Evolutionary conservation across 2,329 filamentous ascomycete genomes (phyloP).

Genomic region (Exophiala lecanii-corni): DNA sequence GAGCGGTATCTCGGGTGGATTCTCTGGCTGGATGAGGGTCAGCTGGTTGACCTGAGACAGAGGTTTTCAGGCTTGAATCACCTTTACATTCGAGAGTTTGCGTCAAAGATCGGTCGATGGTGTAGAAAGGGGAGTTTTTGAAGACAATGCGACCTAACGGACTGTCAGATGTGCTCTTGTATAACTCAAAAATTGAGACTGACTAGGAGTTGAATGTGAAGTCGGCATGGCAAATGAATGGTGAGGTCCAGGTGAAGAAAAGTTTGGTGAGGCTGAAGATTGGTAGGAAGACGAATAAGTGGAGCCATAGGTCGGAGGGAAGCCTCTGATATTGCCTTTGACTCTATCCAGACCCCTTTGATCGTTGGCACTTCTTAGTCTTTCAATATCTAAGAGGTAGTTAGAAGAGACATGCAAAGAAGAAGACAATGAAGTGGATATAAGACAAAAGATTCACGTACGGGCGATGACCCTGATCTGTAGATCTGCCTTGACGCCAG

Average conservation of each 20-base stretch:
- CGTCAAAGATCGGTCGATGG: constrained; percentile 61
- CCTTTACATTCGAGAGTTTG: constrained; percentile 66
- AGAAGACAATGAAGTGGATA: constrained; percentile 3
- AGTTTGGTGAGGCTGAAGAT: constrained; percentile 24
- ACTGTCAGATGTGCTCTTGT: constrained; percentile 14
- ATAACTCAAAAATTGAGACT: constrained; percentile 1
- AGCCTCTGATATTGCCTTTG: constrained; percentile 17
- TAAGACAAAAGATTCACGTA: constrained; percentile 44
- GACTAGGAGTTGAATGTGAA: constrained; percentile 11
- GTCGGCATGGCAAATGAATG: constrained; percentile 15
- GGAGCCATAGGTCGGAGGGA: constrained; percentile 12
- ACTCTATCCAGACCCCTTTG: constrained; percentile 16
- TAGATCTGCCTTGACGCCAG: constrained; percentile 78
- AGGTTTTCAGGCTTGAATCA: constrained; percentile 40
- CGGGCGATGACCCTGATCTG: constrained; percentile 73
- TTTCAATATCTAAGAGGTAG: constrained; percentile 23
- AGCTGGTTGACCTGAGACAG: constrained; percentile 22
- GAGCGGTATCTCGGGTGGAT: constrained; percentile 54
- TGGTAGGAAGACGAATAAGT: constrained; percentile 23
- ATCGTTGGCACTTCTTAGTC: constrained; percentile 18
- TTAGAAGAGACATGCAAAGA: constrained; percentile 6
- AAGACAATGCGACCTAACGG: constrained; percentile 48
- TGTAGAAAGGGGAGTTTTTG: constrained; percentile 83
- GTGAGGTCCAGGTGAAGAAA: constrained; percentile 18
- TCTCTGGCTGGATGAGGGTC: constrained; percentile 50